Percentiles rank a stretch among this genome's conserved stretches.
Evolutionary conservation across 2,329 filamentous ascomycete genomes (phyloP).

Genomic region (Cladosporium velox): DNA sequence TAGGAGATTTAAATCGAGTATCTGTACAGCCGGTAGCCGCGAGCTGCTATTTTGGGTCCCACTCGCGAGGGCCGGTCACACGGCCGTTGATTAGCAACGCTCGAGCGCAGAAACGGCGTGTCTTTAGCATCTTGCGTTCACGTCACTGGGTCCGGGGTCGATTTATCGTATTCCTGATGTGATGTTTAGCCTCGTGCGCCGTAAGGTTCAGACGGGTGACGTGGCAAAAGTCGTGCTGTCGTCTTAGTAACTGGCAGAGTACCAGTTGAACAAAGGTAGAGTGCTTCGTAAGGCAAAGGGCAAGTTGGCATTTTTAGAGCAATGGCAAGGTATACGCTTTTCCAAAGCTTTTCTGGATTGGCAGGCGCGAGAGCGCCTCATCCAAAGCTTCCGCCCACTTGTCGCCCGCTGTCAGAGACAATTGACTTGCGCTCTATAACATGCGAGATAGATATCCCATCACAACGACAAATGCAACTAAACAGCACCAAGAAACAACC

Average conservation of each 20-base stretch:
- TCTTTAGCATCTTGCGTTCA: not conserved
- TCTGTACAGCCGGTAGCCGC: not conserved
- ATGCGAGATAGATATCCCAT: not conserved
- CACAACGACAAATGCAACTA: not conserved
- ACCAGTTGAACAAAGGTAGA: not conserved
- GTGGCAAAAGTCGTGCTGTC: not conserved
- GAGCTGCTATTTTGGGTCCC: conserved; percentile 2
- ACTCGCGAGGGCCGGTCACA: not conserved
- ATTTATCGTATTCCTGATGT: not conserved
- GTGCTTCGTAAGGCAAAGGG: not conserved
- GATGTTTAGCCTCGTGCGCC: not conserved
- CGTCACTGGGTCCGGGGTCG: not conserved
- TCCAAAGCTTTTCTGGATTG: not conserved
- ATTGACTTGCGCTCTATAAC: not conserved
- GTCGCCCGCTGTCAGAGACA: not conserved
- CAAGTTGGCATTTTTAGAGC: not conserved
- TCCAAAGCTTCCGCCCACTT: not conserved
- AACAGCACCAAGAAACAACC: not conserved
- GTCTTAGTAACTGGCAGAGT: not conserved
- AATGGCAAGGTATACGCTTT: not conserved
- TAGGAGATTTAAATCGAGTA: not conserved
- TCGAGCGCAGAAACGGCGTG: not conserved
- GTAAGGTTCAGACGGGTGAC: not conserved
- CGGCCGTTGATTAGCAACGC: not conserved
- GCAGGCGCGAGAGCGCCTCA: not conserved